Percentiles rank a stretch among this genome's conserved stretches.
These are phyloP conservation scores for Closterium sp. DNA, from an alignment of 139 green algal genomes.

Conservation along the genomic window DNA sequence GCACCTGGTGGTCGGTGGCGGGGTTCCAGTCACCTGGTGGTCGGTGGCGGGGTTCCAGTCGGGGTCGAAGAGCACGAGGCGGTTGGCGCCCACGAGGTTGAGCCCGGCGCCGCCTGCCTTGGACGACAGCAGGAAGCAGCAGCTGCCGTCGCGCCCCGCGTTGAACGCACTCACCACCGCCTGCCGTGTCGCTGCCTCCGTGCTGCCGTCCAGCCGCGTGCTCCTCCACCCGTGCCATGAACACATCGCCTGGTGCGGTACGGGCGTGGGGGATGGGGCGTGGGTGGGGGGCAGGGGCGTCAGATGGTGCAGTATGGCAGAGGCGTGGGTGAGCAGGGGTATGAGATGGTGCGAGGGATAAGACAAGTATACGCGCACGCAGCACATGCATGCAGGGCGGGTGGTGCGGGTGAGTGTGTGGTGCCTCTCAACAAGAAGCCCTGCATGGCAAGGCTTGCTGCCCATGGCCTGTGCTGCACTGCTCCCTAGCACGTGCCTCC, in stretches of 20 bases:
- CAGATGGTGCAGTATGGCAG: background rate
- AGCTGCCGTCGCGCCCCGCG: slow-evolving; percentile 31
- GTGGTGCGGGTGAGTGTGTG: no score
- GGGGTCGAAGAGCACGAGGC: slow-evolving; percentile 86
- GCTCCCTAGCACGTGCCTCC: no score
- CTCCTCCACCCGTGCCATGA: slow-evolving; percentile 30
- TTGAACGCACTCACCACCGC: slow-evolving; percentile 81
- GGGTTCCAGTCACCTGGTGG: slow-evolving; percentile 82
- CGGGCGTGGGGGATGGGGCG: no score
- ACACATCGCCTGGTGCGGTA: slow-evolving; percentile 44
- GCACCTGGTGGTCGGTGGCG: slow-evolving; percentile 73
- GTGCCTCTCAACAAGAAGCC: no score
- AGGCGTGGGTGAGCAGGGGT: background rate
- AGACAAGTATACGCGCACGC: background rate
- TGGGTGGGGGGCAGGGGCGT: no score
- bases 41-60: slow-evolving; percentile 92
- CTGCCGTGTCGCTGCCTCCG: slow-evolving; percentile 27
- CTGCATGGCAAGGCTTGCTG: no score
- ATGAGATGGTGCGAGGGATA: background rate
- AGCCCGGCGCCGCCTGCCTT: slow-evolving; percentile 95
- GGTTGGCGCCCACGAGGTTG: slow-evolving; percentile 97
- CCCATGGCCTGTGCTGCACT: no score
- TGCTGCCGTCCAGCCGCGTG: slow-evolving; percentile 36
- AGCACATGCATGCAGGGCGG: no score
- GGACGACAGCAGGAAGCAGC: slow-evolving; percentile 83